Evolutionary conservation across 2,329 filamentous ascomycete species (phyloP).

Genomic region (Sphaerulina musiva): DNA sequence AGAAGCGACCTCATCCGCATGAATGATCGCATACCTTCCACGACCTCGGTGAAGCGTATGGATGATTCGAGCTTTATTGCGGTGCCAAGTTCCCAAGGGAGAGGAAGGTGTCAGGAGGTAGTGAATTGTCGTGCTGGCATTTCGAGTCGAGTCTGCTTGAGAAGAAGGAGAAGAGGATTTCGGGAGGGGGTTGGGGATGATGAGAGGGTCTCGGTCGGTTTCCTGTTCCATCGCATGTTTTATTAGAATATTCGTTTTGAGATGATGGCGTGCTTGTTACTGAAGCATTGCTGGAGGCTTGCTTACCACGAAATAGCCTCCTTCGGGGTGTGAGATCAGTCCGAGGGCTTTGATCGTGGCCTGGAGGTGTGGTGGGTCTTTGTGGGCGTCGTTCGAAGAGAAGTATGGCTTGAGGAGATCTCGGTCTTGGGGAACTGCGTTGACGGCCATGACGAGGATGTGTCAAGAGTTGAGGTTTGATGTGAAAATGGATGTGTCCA

Average conservation of each 20-base stretch:
- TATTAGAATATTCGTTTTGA: neutral
- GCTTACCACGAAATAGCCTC: constrained; percentile 51
- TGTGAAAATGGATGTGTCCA: too few species aligned
- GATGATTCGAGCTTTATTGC: constrained; percentile 52
- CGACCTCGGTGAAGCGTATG: constrained; percentile 60
- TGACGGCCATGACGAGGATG: too few species aligned
- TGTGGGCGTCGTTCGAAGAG: constrained; percentile 6
- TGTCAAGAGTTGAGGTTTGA: too few species aligned
- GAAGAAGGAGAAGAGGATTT: constrained; percentile 25
- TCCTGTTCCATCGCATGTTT: constrained; percentile 32
- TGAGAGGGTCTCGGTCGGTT: constrained; percentile 50
- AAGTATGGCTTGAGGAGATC: neutral
- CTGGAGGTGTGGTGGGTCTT: constrained; percentile 22
- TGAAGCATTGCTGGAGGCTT: neutral
- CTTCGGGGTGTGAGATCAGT: constrained; percentile 54
- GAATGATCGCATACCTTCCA: constrained; percentile 59
- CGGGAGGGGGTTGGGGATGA: constrained; percentile 51
- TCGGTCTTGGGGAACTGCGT: neutral
- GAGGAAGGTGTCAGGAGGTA: constrained; percentile 55
- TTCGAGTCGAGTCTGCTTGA: constrained; percentile 36
- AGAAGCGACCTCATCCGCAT: constrained; percentile 44
- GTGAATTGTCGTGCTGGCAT: constrained; percentile 56
- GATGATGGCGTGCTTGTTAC: neutral
- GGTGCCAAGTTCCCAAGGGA: constrained; percentile 56
- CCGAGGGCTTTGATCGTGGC: constrained; percentile 42